Evolutionary conservation across 2,329 filamentous ascomycete genomes (phyloP).

Genomic region (Colletotrichum navitas): DNA sequence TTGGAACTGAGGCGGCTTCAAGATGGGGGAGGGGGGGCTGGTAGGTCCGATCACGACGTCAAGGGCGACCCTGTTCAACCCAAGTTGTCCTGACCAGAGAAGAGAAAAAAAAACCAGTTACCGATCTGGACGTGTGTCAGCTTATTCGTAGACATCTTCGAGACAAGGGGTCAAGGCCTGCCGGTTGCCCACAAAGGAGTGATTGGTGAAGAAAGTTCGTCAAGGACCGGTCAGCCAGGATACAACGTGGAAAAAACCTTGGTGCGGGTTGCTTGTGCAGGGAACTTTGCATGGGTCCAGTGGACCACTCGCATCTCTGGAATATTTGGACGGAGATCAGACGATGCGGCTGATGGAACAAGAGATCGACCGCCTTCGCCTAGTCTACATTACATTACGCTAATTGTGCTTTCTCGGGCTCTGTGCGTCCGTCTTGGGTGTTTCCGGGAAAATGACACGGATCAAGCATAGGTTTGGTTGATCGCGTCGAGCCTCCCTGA

Average conservation of each 20-base stretch:
- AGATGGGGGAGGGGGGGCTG: background rate
- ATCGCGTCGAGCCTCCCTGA: background rate
- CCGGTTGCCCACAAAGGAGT: conserved; percentile 11
- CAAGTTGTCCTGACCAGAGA: conserved; percentile 12
- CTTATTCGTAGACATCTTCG: background rate
- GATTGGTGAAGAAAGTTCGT: conserved; percentile 37
- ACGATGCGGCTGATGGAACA: conserved; percentile 42
- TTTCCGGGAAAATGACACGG: conserved; percentile 18
- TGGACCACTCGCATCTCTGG: conserved; percentile 43
- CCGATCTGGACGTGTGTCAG: background rate
- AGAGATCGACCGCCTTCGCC: conserved; percentile 37
- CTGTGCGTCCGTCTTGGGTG: conserved; percentile 7
- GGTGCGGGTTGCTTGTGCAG: conserved; percentile 36
- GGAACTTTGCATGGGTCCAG: conserved; percentile 35
- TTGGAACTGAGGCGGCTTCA: background rate
- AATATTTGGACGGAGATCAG: conserved; percentile 39
- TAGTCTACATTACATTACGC: background rate
- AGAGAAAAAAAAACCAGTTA: conserved; percentile 2
- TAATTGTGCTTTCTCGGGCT: conserved; percentile 1
- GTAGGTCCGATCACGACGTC: conserved; percentile 9
- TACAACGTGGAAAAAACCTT: conserved; percentile 40
- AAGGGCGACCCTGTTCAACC: background rate
- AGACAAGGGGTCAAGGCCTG: conserved; percentile 17
- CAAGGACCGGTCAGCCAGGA: conserved; percentile 33
- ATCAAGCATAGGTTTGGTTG: background rate